Conservation (phyloP, 1,284 basidiomycete genomes). For the Ustilago loliicola region DNA sequence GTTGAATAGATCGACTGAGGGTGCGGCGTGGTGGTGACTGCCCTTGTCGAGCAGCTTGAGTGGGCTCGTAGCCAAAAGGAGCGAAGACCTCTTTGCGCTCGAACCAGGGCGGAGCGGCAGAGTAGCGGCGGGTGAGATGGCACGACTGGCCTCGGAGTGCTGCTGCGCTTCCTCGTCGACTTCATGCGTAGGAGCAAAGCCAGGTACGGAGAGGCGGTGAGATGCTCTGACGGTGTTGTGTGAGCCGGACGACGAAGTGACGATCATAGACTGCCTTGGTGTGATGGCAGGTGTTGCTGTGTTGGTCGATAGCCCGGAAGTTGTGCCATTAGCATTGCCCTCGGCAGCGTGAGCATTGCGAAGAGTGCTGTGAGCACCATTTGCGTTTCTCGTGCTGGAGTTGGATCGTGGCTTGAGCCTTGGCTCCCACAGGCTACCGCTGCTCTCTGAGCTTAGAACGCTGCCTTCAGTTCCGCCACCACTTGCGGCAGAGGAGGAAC, state of each 20-base stretch:
- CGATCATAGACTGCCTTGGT: slow-evolving; percentile 44
- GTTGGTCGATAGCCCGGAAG: slow-evolving; percentile 44
- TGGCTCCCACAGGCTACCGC: slow-evolving; percentile 56
- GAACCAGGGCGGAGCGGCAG: slow-evolving; percentile 22
- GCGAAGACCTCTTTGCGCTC: slow-evolving; percentile 25
- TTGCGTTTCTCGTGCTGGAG: slow-evolving; percentile 19
- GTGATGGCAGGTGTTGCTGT: slow-evolving; percentile 54
- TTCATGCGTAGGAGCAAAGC: slow-evolving; percentile 35
- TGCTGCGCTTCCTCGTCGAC: slow-evolving; percentile 24
- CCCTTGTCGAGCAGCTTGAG: slow-evolving; percentile 54
- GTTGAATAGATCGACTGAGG: slow-evolving; percentile 54
- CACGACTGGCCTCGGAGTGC: slow-evolving; percentile 8
- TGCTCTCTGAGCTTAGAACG: slow-evolving; percentile 44
- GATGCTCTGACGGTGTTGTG: slow-evolving; percentile 16
- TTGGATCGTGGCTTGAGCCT: slow-evolving; percentile 35
- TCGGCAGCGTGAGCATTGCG: slow-evolving; percentile 10
- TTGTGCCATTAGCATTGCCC: slow-evolving; percentile 1
- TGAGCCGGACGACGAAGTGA: slow-evolving; percentile 17
- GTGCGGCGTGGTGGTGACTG: slow-evolving; percentile 50
- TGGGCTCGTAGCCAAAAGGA: slow-evolving; percentile 44
- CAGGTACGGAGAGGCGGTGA: slow-evolving; percentile 40
- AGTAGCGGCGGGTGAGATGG: slow-evolving; percentile 23
- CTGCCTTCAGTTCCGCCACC: slow-evolving; percentile 57
- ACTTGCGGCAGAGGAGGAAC: slow-evolving; percentile 48
- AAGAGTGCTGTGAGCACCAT: slow-evolving; percentile 2